phyloP scores from a whole-genome alignment of 2,329 filamentous ascomycete genomes.

The Venturia effusa region DNA sequence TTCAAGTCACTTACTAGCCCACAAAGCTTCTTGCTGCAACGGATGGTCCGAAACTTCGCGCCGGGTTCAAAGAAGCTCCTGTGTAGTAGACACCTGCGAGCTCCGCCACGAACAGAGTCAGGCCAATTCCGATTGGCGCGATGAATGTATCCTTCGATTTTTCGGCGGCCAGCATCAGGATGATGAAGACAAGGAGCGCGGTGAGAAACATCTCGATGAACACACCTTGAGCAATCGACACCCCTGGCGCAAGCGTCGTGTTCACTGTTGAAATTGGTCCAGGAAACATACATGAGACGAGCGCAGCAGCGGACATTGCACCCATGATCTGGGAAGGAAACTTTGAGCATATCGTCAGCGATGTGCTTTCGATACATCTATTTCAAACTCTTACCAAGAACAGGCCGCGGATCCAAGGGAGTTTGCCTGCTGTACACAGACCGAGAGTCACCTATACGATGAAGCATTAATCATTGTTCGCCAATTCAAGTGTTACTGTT shows the following conservation, averaged over 20 bases:
- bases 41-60: constrained; percentile 8
- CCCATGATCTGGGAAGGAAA: constrained; percentile 12
- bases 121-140: constrained; percentile 24
- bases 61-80: constrained; percentile 9
- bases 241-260: constrained; percentile 31
- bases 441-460: constrained; percentile 22
- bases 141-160: constrained; percentile 32
- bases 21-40: constrained; percentile 10
- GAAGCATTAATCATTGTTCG: neutral
- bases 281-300: constrained; percentile 34
- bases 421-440: constrained; percentile 25
- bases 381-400: constrained; percentile 13
- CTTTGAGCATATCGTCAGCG: neutral
- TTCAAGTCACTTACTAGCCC: neutral
- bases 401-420: constrained; percentile 21
- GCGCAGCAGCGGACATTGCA: constrained; percentile 29
- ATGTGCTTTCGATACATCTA: neutral
- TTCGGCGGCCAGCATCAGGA: constrained; percentile 29
- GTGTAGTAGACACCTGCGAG: constrained; percentile 8
- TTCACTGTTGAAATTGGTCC: constrained; percentile 31
- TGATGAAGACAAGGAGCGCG: constrained; percentile 25
- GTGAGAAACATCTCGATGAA: constrained; percentile 41
- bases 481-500: neutral
- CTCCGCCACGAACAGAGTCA: constrained; percentile 13
- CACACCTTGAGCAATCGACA: constrained; percentile 34